Evolutionary conservation across 2,329 filamentous ascomycete genomes (phyloP).

Genomic region (Talaromyces sp.): DNA sequence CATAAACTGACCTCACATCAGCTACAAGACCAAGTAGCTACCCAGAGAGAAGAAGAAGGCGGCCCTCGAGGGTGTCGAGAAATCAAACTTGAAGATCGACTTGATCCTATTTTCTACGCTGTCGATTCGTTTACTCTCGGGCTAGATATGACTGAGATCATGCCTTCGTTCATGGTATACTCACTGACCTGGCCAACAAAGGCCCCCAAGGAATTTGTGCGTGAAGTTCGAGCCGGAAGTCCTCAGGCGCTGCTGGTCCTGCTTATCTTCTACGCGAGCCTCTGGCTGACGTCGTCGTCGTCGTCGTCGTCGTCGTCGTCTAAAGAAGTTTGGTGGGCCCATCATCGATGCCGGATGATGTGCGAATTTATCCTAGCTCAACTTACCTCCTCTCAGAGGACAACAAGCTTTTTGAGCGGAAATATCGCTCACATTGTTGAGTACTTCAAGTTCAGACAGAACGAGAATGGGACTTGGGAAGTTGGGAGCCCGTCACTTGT

Average conservation of each 20-base stretch:
- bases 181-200: conserved; percentile 1
- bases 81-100: not conserved
- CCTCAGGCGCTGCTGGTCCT: not conserved
- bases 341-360: not conserved
- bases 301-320: too few species aligned
- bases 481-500: not conserved
- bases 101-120: not conserved
- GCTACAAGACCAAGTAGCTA: not conserved
- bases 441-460: not conserved
- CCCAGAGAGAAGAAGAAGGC: too few species aligned
- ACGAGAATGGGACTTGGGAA: not conserved
- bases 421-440: not conserved
- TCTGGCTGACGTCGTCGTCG: not conserved
- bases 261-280: conserved; percentile 3
- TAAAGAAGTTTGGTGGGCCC: not conserved
- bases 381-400: not conserved
- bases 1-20: not conserved
- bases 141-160: not conserved
- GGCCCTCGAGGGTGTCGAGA: not conserved
- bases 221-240: not conserved
- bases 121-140: not conserved
- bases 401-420: not conserved
- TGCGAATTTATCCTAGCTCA: not conserved
- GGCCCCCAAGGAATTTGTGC: not conserved
- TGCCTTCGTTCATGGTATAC: conserved; percentile 5